Percentiles rank a stretch among this genome's conserved stretches.
phyloP scores from a whole-genome alignment of 768 basidiomycete species.

The Rhizopogon sp. region DNA sequence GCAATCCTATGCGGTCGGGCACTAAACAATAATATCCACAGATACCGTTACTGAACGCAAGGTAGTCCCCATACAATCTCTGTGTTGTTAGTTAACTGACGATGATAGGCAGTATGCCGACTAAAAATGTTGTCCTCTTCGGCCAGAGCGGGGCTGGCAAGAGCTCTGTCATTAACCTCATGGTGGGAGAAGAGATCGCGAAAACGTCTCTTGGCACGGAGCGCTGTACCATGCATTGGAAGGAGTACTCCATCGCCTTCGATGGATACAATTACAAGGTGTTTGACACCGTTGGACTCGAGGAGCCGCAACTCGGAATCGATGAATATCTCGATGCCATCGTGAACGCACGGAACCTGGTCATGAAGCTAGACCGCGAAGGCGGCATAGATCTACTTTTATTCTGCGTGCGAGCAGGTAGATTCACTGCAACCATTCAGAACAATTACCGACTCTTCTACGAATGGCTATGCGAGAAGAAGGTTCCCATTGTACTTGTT shows the following conservation, averaged over 20 bases:
- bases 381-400: constrained; percentile 39
- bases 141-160: constrained; percentile 32
- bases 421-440: constrained; percentile 30
- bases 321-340: constrained; percentile 22
- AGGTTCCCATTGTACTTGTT: constrained; percentile 21
- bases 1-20: too few species aligned
- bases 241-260: constrained; percentile 15
- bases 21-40: too few species aligned
- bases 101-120: too few species aligned
- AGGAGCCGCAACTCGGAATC: constrained; percentile 25
- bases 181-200: constrained; percentile 25
- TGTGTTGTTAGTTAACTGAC: too few species aligned
- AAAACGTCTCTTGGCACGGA: constrained; percentile 25
- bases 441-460: constrained; percentile 36
- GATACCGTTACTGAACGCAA: too few species aligned
- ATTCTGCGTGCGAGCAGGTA: constrained; percentile 35
- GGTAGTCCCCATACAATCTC: too few species aligned
- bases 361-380: constrained; percentile 20
- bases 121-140: constrained; percentile 26
- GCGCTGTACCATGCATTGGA: constrained; percentile 33
- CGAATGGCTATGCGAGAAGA: constrained; percentile 32
- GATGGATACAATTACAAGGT: constrained; percentile 16
- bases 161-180: constrained; percentile 41
- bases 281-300: constrained; percentile 32
- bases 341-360: constrained; percentile 26